Percentiles rank a stretch among this genome's conserved stretches.
These are phyloP conservation scores for Cladophialophora psammophila DNA, from an alignment of 2,329 filamentous ascomycete species.

Conservation along the genomic window DNA sequence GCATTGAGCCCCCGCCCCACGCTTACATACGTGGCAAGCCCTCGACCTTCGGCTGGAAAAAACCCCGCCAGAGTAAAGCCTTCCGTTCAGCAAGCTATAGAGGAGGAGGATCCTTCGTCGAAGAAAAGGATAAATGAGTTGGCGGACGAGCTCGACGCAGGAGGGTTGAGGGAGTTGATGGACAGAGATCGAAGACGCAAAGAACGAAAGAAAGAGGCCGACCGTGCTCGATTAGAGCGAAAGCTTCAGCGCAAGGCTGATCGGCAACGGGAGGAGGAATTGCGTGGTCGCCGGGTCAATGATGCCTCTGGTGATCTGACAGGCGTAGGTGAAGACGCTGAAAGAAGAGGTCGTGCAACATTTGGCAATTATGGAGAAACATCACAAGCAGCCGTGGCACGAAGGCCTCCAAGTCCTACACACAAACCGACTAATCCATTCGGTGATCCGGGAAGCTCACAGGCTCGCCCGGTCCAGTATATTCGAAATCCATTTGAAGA, in stretches of 20 bases:
- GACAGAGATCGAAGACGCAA: conserved; percentile 84
- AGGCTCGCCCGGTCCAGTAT: conserved; percentile 10
- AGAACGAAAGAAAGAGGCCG: conserved; percentile 75
- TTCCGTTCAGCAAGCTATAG: conserved; percentile 57
- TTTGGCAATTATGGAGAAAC: conserved; percentile 26
- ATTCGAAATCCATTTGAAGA: conserved; percentile 42
- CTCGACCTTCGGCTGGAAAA: conserved; percentile 61
- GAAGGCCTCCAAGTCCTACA: conserved; percentile 11
- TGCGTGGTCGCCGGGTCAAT: conserved; percentile 49
- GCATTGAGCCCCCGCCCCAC: conserved; percentile 86
- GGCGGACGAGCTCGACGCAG: conserved; percentile 84
- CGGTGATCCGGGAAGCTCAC: conserved; percentile 25
- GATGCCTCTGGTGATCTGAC: conserved; percentile 7
- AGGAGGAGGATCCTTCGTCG: conserved; percentile 64
- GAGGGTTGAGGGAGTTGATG: conserved; percentile 84
- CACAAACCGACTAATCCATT: conserved; percentile 27
- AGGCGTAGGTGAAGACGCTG: conserved; percentile 61
- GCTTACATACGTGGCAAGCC: conserved; percentile 74
- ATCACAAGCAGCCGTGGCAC: conserved; percentile 19
- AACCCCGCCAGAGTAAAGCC: conserved; percentile 39
- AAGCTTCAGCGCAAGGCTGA: conserved; percentile 57
- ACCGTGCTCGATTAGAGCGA: conserved; percentile 67
- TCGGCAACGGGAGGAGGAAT: conserved; percentile 62
- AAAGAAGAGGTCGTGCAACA: conserved; percentile 21
- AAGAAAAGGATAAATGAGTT: conserved; percentile 72